Evolutionary conservation across 2,329 filamentous ascomycete species (phyloP).

Genomic region (Plenodomus biglobosus): DNA sequence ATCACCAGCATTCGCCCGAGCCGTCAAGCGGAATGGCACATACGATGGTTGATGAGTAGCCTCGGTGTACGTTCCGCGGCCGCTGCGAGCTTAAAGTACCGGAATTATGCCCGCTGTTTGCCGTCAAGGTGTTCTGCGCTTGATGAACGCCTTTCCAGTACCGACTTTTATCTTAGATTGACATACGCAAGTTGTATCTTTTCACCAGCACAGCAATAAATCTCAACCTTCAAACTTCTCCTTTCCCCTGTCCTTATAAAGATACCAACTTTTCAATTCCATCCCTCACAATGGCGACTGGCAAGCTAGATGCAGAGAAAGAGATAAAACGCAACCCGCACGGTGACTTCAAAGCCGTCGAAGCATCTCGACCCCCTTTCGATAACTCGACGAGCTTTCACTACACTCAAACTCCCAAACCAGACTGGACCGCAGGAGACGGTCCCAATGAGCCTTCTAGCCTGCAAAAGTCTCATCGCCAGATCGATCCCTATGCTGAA

Average conservation of each 20-base stretch:
- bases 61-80: constrained; percentile 10
- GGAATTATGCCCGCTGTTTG: constrained; percentile 24
- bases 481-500: constrained; percentile 77
- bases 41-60: neutral
- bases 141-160: constrained; percentile 6
- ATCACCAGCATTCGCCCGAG: neutral
- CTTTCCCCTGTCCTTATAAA: neutral
- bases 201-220: constrained; percentile 1
- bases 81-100: constrained; percentile 2
- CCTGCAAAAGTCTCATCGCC: constrained; percentile 63
- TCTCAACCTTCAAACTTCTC: neutral
- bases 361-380: constrained; percentile 66
- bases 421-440: constrained; percentile 65
- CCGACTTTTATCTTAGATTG: neutral
- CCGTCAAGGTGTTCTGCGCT: constrained; percentile 7
- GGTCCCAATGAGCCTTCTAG: constrained; percentile 63
- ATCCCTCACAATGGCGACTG: constrained; percentile 14
- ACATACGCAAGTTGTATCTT: neutral
- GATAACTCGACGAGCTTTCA: constrained; percentile 53
- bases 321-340: constrained; percentile 65
- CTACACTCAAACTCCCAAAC: constrained; percentile 64
- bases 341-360: constrained; percentile 73
- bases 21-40: neutral
- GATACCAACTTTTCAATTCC: neutral
- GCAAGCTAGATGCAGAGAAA: constrained; percentile 51